phyloP scores from a whole-genome alignment of 2,329 filamentous ascomycete genomes.

The Colletotrichum theobromicola region DNA sequence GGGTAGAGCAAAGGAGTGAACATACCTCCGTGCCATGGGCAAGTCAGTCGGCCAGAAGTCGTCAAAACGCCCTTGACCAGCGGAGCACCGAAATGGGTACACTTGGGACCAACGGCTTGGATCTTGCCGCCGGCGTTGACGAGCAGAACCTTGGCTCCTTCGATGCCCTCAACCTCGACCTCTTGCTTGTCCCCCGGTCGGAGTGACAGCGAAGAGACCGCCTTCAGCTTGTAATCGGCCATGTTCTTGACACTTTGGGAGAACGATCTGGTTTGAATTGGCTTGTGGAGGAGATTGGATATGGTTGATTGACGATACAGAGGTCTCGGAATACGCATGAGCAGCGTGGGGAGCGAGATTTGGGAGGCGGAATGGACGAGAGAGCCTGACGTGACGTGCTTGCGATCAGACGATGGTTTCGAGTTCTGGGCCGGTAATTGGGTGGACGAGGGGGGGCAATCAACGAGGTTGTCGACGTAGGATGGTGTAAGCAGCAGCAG shows the following conservation, averaged over 20 bases:
- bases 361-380: not conserved
- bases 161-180: slow-evolving; percentile 87
- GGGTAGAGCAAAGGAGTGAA: slow-evolving; percentile 1
- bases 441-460: not conserved
- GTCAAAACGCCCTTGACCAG: slow-evolving; percentile 86
- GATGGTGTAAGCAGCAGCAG: not conserved
- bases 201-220: slow-evolving; percentile 74
- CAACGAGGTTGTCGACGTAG: not conserved
- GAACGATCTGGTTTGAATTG: slow-evolving; percentile 20
- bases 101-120: slow-evolving; percentile 82
- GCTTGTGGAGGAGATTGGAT: not conserved
- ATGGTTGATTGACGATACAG: not conserved
- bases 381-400: not conserved
- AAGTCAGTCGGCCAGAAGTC: slow-evolving; percentile 82
- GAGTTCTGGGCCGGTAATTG: not conserved
- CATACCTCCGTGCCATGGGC: slow-evolving; percentile 94
- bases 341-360: not conserved
- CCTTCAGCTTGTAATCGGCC: slow-evolving; percentile 76
- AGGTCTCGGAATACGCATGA: slow-evolving; percentile 13
- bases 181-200: slow-evolving; percentile 85
- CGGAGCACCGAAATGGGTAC: slow-evolving; percentile 92
- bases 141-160: slow-evolving; percentile 84
- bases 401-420: not conserved
- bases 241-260: slow-evolving; percentile 43
- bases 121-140: slow-evolving; percentile 78